Base-by-base conservation (phyloP, 2,329 filamentous ascomycete genomes). In the Graphilbum fragrans region DNA sequence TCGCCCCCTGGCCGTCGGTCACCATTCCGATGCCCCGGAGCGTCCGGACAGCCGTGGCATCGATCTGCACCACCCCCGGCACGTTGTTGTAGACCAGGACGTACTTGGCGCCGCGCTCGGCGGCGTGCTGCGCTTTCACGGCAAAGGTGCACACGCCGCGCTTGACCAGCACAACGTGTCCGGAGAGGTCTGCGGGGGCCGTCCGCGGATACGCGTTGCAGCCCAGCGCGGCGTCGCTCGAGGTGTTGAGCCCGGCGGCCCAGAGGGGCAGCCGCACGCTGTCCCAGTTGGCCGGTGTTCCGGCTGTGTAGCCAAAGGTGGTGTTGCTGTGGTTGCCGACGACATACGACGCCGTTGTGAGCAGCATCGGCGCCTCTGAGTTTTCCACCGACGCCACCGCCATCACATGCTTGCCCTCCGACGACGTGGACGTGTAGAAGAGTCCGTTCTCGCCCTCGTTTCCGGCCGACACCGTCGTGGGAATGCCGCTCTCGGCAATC, bases 141-240 rank as follows among this genome's bases (percentile, higher is more conserved):
- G 62, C 59, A 44, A 76, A 77, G 0, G 63, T 64, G 54, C 76
- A 81, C 11, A 10, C 25, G 36, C 58, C 66, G 37, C 75, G 67
- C 37, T 70, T 70, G 32, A 82, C 61, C 11, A 82, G 65, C 3
- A 78, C 74, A 31, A 82, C 67, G 37, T 69, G 62, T 17, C 60
- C 60, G 38, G 67, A 69, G 12, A 82, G 61, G 47, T 80, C 69
- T 1, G 75, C 72, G 0, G 72, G 63, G 2, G 73, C 12, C 11
- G 6, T 70, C 16, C 12, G 11, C 32, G 68, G 64, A 9, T 68
- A 55, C 2, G 62, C 52, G 51, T 77, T 80, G 16, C 60, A 74
- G 46, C 71, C 65, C 31, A 67, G 61, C 0, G n/a, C n/a, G n/a
- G 59, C 47, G 23, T 69, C 61, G 2, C 79, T 61, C 44, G 65